Evolutionary conservation across 345 rosid genomes (phyloP), one percentile per base, ranked within the genome.

Genomic region (sweet orange (Citrus sinensis)): DNA sequence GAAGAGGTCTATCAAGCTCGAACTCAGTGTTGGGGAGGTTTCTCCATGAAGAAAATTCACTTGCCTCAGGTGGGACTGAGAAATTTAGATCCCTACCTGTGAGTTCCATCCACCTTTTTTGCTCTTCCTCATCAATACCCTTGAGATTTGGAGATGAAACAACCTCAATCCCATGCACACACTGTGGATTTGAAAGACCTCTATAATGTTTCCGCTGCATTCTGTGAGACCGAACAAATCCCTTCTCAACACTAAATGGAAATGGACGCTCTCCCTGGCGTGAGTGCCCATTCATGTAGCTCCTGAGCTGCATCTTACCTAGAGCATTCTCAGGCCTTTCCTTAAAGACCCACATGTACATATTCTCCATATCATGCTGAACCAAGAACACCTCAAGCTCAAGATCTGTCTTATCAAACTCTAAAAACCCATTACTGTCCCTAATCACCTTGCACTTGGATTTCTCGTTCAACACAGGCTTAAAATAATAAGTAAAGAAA

Each of bases 221-320:
- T 78, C 85, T 85, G 77, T 87, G 92, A 42, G 90, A 89, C 30
- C 90, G 82, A 24, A 87, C 87, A 84, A 87, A 89, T 56, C 92
- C 92, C 82, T 81, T 89, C 42, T 89, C 92, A 75, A 72, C 92
- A 49, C 87, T 82, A 70, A 87, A 89, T 2, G 92, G 92, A 74
- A 89, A 89, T 0, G 88, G 83, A 6, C 80, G 87, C 80, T 89
- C 88, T 24, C 92, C 92, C 71, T 81, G 92, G 51, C 90, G 90
- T 49, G 88, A 89, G 73, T 89, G 92, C 32, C 92, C 92, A 30
- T 89, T 89, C 92, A 87, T 89, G 72, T 77, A 89, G 79, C 92
- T 89, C 86, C 92, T 81, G 78, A 87, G 64, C 85, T 89, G 90
- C 92, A 89, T 89, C 88, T 89, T 89, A 60, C 92, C 92, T 72